phyloP scores from a whole-genome alignment of 2,329 filamentous ascomycete genomes.

The Sphaerulina vaccinii region DNA sequence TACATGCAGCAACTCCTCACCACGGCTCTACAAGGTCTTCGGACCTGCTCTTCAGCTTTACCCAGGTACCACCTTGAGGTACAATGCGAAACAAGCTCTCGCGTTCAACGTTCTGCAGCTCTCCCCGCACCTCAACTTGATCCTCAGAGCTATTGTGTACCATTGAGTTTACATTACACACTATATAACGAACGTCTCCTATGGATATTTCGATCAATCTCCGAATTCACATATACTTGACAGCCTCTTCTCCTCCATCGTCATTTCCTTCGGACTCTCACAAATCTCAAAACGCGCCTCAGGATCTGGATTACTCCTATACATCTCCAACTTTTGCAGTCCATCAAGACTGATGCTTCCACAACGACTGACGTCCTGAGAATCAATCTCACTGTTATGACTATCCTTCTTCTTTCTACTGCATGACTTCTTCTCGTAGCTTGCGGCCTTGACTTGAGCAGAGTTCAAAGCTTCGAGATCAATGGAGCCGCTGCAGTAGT shows the following conservation, averaged over 20 bases:
- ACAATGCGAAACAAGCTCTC: too few relatives aligned
- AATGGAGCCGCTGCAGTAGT: constrained; percentile 8
- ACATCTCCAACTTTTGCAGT: constrained; percentile 4
- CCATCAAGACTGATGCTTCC: neutral
- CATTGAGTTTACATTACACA: too few relatives aligned
- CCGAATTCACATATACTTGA: too few relatives aligned
- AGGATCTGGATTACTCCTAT: constrained; percentile 5
- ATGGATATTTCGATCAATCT: too few relatives aligned
- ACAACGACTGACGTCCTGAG: neutral
- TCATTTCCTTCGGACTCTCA: constrained; percentile 1
- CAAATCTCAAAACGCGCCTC: constrained; percentile 9
- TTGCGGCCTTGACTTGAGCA: constrained; percentile 8
- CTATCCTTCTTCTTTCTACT: constrained; percentile 1
- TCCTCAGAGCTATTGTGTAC: too few relatives aligned
- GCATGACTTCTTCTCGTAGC: constrained; percentile 5
- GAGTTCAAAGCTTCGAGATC: constrained; percentile 11
- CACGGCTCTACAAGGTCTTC: too few relatives aligned
- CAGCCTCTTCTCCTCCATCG: neutral
- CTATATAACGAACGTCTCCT: too few relatives aligned
- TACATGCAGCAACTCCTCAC: too few relatives aligned
- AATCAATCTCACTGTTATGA: neutral
- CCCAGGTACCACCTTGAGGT: too few relatives aligned
- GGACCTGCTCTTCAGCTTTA: too few relatives aligned
- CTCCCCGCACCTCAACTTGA: too few relatives aligned
- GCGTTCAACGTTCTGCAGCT: too few relatives aligned